Base-by-base conservation (phyloP, 768 basidiomycete species). In the Suillus subalutaceus region DNA sequence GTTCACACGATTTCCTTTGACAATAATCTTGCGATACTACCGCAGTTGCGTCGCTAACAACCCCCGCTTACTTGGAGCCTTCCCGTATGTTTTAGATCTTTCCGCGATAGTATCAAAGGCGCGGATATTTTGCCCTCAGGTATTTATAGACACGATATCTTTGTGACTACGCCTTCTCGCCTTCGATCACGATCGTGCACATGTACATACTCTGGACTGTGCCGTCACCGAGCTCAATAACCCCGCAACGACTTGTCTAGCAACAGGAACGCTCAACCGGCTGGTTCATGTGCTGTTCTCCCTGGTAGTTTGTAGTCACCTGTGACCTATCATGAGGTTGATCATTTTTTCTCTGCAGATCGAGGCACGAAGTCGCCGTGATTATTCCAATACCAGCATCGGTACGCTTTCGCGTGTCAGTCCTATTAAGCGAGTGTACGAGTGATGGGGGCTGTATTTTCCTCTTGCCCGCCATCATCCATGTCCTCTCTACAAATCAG, bases 401-500 rank as follows among this genome's bases (percentile, higher is more conserved):
- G 2, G 8, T 20, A 58, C 40, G n/a, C 57, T n/a, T 38, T 58
- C 12, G n/a, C 37, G 15, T 41, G 16, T 30, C n/a, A 15, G 40
- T 30, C 40, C 40, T 41, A 40, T 59, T 59, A 41, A 59, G 26
- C 16, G 58, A 26, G 23, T 16, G 4, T 41, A 8, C 58, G 41
- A 59, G 38, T 26, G 40, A 41, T 41, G 8, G 8, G 40, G n/a
- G 26, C 6, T 26, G 20, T 5, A 15, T 50, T 20, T 44, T 13
- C 10, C 44, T 50, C 64, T 37, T 38, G 16, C 23, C 15, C 30
- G 2, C 10, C 15, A 43, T 65, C 64, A 30, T 6, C 26, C 4
- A 65, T 65, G 64, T 52, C 58, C 18, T 15, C 43, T 46, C 32
- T 50, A 15, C 52, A 37, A 12, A 59, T 65, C 40, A 48, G 50